Evolutionary conservation across 805 yeast genomes (phyloP).

Genomic region (Zygosaccharomyces lentus): DNA sequence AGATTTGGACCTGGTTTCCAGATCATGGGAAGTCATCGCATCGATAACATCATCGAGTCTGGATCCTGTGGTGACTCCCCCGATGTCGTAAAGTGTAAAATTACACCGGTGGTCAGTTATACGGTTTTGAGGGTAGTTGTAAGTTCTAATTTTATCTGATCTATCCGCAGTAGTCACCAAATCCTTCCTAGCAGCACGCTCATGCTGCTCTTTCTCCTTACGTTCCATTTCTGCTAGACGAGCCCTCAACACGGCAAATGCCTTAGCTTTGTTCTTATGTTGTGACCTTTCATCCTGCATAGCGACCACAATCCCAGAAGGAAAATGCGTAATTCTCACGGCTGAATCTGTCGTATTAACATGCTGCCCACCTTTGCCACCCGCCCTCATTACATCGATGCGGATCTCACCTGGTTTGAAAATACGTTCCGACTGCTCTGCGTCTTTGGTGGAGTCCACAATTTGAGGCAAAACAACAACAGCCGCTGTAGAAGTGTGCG

Average conservation of each 20-base stretch:
- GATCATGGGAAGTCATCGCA: slow-evolving; percentile 45
- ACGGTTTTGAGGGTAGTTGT: slow-evolving; percentile 88
- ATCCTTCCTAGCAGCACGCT: slow-evolving; percentile 61
- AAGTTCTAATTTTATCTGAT: slow-evolving; percentile 89
- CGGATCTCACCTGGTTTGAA: slow-evolving; percentile 85
- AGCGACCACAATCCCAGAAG: slow-evolving; percentile 81
- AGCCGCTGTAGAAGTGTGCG: slow-evolving; percentile 95
- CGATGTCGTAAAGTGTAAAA: slow-evolving; percentile 68
- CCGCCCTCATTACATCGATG: slow-evolving; percentile 94
- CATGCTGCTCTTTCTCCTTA: slow-evolving; percentile 57
- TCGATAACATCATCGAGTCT: slow-evolving; percentile 53
- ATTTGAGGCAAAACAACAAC: slow-evolving; percentile 88
- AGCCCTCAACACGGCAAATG: slow-evolving; percentile 75
- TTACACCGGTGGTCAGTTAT: slow-evolving; percentile 94
- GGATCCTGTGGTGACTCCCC: slow-evolving; percentile 59
- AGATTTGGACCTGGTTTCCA: slow-evolving; percentile 42
- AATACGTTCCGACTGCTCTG: slow-evolving; percentile 55
- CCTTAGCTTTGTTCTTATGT: slow-evolving; percentile 89
- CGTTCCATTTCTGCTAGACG: slow-evolving; percentile 79
- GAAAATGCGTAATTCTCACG: slow-evolving; percentile 85
- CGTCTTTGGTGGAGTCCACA: slow-evolving; percentile 47
- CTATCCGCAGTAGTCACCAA: slow-evolving; percentile 89
- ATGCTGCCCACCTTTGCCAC: slow-evolving; percentile 98
- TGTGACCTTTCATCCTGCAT: slow-evolving; percentile 97
- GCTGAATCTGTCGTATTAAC: slow-evolving; percentile 98